Conservation (phyloP, 805 yeast genomes). For the Danielia oregonensis region DNA sequence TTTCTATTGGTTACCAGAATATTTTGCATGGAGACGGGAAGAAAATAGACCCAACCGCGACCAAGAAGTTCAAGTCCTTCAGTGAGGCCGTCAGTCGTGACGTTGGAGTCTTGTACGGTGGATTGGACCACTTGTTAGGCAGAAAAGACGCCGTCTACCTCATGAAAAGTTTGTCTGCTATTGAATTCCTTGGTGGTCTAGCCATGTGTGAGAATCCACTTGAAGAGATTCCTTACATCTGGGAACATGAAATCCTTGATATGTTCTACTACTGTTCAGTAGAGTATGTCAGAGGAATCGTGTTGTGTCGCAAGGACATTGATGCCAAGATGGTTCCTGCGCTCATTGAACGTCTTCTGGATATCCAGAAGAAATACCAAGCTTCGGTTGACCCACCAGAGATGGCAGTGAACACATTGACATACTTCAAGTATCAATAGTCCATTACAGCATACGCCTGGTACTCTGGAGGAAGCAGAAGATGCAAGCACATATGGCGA, state of each 20-base stretch:
- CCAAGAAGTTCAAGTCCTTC: constrained; percentile 35
- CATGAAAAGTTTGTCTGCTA: constrained; percentile 36
- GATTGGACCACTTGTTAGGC: constrained; percentile 36
- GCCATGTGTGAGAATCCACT: constrained; percentile 37
- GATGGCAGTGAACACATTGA: constrained; percentile 27
- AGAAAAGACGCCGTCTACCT: constrained; percentile 37
- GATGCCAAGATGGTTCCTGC: constrained; percentile 27
- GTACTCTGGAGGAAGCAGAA: constrained; percentile 5
- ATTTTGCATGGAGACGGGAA: constrained; percentile 40
- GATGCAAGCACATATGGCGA: constrained; percentile 9
- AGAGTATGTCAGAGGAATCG: constrained; percentile 61
- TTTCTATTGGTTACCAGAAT: constrained; percentile 39
- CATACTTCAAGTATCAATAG: constrained; percentile 25
- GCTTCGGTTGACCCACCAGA: constrained; percentile 31
- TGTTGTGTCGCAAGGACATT: constrained; percentile 48
- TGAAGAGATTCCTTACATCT: constrained; percentile 40
- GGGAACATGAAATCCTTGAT: constrained; percentile 54
- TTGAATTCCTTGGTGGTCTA: constrained; percentile 37
- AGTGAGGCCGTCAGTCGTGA: constrained; percentile 38
- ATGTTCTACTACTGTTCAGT: constrained; percentile 77
- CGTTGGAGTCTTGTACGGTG: constrained; percentile 32
- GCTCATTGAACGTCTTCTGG: constrained; percentile 25
- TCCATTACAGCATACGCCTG: no score
- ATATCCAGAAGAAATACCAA: constrained; percentile 30
- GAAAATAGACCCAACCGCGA: constrained; percentile 36